phyloP scores from a whole-genome alignment of 768 basidiomycete genomes.

The Lactarius hatsudake region DNA sequence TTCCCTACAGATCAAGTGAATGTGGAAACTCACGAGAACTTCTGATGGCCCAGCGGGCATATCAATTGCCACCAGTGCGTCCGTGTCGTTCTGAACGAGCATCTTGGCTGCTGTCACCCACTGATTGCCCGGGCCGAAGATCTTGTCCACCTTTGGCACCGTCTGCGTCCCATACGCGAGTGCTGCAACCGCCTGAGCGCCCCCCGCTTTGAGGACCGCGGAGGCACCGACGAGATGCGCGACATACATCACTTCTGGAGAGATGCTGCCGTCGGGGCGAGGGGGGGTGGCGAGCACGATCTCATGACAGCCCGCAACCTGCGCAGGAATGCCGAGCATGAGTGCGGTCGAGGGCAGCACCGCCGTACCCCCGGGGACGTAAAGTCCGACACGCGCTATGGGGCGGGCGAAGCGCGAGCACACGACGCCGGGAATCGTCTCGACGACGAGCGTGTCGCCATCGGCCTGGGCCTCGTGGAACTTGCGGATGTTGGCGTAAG shows the following conservation, averaged over 20 bases:
- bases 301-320: conserved; percentile 91
- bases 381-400: conserved; percentile 94
- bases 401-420: conserved; percentile 94
- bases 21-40: conserved; percentile 70
- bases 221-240: conserved; percentile 89
- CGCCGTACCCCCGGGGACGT: conserved; percentile 97
- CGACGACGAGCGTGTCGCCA: conserved; percentile 67
- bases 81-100: conserved; percentile 98
- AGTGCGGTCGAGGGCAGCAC: conserved; percentile 94
- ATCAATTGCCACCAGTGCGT: conserved; percentile 94
- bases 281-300: conserved; percentile 98
- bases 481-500: conserved; percentile 86
- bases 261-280: conserved; percentile 85
- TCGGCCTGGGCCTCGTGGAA: conserved; percentile 92
- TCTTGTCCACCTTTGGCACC: conserved; percentile 98
- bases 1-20: neutral
- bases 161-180: conserved; percentile 95
- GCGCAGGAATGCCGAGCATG: conserved; percentile 97
- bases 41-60: conserved; percentile 99
- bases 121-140: conserved; percentile 98
- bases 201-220: conserved; percentile 90
- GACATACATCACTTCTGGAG: conserved; percentile 97
- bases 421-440: conserved; percentile 97
- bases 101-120: conserved; percentile 99
- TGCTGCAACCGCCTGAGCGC: conserved; percentile 93